Evolutionary conservation across 441 rosid genomes (phyloP).

Genomic region (Biscutella laevigata): DNA sequence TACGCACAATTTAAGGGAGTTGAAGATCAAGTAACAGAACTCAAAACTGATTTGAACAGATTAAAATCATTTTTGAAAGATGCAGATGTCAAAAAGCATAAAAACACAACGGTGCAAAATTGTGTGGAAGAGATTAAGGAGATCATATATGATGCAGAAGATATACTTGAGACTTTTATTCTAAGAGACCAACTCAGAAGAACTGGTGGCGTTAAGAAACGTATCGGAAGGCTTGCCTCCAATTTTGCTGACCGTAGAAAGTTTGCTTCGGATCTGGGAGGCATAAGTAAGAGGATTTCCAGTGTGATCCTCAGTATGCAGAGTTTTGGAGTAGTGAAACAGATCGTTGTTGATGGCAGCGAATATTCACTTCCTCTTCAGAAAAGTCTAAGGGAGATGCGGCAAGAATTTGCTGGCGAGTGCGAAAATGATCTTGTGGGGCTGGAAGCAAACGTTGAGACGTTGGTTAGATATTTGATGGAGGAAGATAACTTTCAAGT

Average conservation of each 20-base stretch:
- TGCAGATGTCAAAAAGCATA: too few relatives aligned
- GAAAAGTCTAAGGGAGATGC: background rate
- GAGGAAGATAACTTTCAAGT: conserved; percentile 1
- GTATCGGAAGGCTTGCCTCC: too few relatives aligned
- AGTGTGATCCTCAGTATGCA: background rate
- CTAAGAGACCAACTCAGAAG: too few relatives aligned
- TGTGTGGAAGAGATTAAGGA: too few relatives aligned
- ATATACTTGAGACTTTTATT: too few relatives aligned
- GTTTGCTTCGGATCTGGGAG: background rate
- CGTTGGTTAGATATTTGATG: conserved; percentile 8
- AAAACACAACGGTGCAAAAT: too few relatives aligned
- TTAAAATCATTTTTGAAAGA: too few relatives aligned
- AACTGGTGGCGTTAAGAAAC: too few relatives aligned
- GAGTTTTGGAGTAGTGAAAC: background rate
- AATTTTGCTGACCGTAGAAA: too few relatives aligned
- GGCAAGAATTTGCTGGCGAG: conserved; percentile 3
- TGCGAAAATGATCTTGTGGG: conserved; percentile 20
- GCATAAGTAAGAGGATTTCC: background rate
- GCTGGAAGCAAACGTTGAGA: conserved; percentile 8
- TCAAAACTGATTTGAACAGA: conserved; percentile 1
- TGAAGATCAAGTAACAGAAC: conserved; percentile 3
- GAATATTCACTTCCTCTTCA: background rate
- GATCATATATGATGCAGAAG: too few relatives aligned
- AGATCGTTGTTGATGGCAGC: background rate
- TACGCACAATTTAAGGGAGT: conserved; percentile 2